These are phyloP conservation scores for Xylariaceae sp. DNA, from an alignment of 2,329 filamentous ascomycete species.

Conservation along the genomic window DNA sequence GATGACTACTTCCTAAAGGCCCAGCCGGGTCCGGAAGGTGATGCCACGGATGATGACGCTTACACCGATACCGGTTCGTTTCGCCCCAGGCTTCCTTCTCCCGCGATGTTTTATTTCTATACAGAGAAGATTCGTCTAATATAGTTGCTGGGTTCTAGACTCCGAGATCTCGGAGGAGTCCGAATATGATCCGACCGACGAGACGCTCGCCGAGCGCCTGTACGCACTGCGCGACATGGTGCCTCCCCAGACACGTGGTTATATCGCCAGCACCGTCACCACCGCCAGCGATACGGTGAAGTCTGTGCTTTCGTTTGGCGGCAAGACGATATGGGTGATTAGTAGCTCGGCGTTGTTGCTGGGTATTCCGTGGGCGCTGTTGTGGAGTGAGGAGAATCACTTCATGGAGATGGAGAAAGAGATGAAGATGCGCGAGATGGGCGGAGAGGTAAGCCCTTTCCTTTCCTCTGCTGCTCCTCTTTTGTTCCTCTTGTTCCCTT, in stretches of 20 bases:
- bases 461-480: too few species aligned
- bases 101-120: background rate
- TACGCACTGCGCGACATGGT: conserved; percentile 70
- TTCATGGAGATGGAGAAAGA: conserved; percentile 96
- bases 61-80: conserved; percentile 84
- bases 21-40: conserved; percentile 63
- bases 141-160: conserved; percentile 42
- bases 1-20: conserved; percentile 85
- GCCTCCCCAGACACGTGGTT: conserved; percentile 64
- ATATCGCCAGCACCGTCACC: conserved; percentile 56
- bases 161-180: conserved; percentile 80
- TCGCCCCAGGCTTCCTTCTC: background rate
- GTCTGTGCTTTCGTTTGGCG: conserved; percentile 62
- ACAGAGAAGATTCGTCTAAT: background rate
- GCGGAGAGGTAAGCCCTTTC: conserved; percentile 53
- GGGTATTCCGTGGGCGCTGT: conserved; percentile 88
- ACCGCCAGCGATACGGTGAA: conserved; percentile 53
- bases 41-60: conserved; percentile 60
- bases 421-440: conserved; percentile 90
- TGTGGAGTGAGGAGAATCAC: conserved; percentile 93
- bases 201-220: conserved; percentile 62
- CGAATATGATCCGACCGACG: conserved; percentile 55
- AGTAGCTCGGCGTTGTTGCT: conserved; percentile 84
- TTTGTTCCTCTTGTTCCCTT: background rate
- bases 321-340: conserved; percentile 85